These are phyloP conservation scores for Phanerochaete sordida DNA, from an alignment of 768 basidiomycete species.

Conservation along the genomic window DNA sequence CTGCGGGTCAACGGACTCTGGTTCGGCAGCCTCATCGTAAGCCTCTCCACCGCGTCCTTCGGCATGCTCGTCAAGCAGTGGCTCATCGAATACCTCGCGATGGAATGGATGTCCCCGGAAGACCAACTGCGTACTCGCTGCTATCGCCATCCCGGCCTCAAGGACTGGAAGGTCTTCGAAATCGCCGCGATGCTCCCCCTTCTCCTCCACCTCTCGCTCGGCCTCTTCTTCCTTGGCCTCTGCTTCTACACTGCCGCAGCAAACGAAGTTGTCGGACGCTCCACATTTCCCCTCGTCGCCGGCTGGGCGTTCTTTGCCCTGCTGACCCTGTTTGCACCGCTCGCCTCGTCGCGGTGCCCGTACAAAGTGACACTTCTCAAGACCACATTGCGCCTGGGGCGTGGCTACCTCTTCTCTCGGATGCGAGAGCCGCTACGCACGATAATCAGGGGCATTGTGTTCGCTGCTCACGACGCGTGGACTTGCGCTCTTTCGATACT, in stretches of 20 bases:
- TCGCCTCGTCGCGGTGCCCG: not conserved
- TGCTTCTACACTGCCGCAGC: not conserved
- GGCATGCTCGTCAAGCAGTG: slow-evolving; percentile 6
- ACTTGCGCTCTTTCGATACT: no score
- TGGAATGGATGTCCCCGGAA: not conserved
- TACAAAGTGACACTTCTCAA: not conserved
- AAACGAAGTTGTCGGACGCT: not conserved
- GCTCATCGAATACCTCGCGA: slow-evolving; percentile 4
- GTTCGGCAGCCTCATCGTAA: slow-evolving; percentile 7
- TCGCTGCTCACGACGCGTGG: no score
- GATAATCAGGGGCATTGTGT: no score
- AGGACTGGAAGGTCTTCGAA: slow-evolving; percentile 10
- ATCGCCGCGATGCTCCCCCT: slow-evolving; percentile 8
- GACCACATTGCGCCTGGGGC: no score
- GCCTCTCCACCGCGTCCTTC: slow-evolving; percentile 10
- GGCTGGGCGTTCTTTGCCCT: not conserved
- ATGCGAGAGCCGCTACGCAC: no score
- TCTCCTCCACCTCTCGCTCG: slow-evolving; percentile 10
- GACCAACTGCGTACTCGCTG: not conserved
- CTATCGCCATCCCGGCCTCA: slow-evolving; percentile 1
- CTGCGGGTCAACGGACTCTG: slow-evolving; percentile 14
- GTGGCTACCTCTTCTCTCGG: no score
- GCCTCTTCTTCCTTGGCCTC: slow-evolving; percentile 11
- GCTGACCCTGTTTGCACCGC: not conserved
- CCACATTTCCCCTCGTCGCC: not conserved